Conservation (phyloP, 2,329 filamentous ascomycete species). For the Aspergillus caelatus region DNA sequence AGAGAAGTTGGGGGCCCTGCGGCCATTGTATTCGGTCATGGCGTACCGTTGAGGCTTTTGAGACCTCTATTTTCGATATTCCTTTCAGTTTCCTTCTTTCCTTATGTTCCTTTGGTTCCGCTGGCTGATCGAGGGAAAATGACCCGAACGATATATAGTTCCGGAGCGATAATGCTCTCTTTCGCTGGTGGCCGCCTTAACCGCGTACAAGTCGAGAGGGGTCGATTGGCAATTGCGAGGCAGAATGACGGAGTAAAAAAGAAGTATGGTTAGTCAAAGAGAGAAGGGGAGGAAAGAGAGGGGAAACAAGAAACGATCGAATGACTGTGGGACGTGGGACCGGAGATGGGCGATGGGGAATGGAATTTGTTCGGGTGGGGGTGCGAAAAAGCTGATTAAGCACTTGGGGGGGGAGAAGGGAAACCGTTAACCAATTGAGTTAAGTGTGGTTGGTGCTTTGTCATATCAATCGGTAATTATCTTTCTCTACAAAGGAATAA, state of each 20-base stretch:
- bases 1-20: slow-evolving; percentile 83
- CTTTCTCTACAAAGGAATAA: too few relatives aligned
- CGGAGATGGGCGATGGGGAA: slow-evolving; percentile 14
- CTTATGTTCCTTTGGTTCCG: background rate
- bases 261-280: slow-evolving; percentile 3
- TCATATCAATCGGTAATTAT: background rate
- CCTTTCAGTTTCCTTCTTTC: background rate
- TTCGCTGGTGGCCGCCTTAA: background rate
- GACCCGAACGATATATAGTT: background rate
- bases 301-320: slow-evolving; percentile 12
- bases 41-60: slow-evolving; percentile 19
- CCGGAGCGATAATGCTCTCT: background rate
- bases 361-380: slow-evolving; percentile 16
- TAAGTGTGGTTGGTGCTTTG: background rate
- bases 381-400: slow-evolving; percentile 11
- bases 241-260: background rate
- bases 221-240: background rate
- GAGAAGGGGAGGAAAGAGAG: slow-evolving; percentile 5
- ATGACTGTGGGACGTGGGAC: slow-evolving; percentile 13
- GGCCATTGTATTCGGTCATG: slow-evolving; percentile 76
- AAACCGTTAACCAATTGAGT: slow-evolving; percentile 2
- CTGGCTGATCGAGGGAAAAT: background rate
- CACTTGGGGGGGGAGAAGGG: background rate
- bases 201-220: slow-evolving; percentile 7
- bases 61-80: slow-evolving; percentile 11